Percentiles rank a stretch among this genome's conserved stretches.
Conservation (phyloP, 1,284 basidiomycete genomes). For the Pseudozyma sp. region DNA sequence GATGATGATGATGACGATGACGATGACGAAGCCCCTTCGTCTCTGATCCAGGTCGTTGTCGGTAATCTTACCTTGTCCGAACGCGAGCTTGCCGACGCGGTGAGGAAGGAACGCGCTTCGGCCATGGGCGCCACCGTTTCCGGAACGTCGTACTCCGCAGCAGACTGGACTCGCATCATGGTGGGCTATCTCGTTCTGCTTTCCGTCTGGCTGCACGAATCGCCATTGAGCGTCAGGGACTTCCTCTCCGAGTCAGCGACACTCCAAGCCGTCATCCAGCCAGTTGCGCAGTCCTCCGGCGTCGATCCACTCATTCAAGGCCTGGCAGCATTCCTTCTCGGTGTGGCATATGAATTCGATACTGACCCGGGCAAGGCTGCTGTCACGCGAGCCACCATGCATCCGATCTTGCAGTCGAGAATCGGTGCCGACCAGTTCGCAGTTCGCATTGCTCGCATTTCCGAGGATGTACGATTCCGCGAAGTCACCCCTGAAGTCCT, state of each 20-base stretch:
- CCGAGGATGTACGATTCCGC: conserved; percentile 92
- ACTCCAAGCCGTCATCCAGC: conserved; percentile 82
- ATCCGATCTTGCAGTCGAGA: conserved; percentile 82
- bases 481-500: conserved; percentile 83
- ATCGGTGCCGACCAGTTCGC: conserved; percentile 87
- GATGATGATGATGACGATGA: conserved; percentile 64
- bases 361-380: conserved; percentile 49
- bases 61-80: conserved; percentile 77
- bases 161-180: conserved; percentile 84
- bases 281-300: conserved; percentile 89
- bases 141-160: conserved; percentile 40
- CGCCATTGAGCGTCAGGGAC: conserved; percentile 85
- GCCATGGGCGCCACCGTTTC: conserved; percentile 37
- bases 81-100: conserved; percentile 71
- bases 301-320: conserved; percentile 88
- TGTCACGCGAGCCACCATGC: conserved; percentile 59
- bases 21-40: conserved; percentile 72
- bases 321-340: conserved; percentile 89
- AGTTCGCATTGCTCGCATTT: conserved; percentile 84
- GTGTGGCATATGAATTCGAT: conserved; percentile 79
- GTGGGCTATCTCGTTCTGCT: conserved; percentile 86
- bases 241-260: conserved; percentile 89
- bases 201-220: conserved; percentile 96
- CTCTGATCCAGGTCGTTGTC: conserved; percentile 73
- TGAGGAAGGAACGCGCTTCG: conserved; percentile 59